Evolutionary conservation across 306 rosid species (phyloP).

Genomic region (Dicorynia guianensis): DNA sequence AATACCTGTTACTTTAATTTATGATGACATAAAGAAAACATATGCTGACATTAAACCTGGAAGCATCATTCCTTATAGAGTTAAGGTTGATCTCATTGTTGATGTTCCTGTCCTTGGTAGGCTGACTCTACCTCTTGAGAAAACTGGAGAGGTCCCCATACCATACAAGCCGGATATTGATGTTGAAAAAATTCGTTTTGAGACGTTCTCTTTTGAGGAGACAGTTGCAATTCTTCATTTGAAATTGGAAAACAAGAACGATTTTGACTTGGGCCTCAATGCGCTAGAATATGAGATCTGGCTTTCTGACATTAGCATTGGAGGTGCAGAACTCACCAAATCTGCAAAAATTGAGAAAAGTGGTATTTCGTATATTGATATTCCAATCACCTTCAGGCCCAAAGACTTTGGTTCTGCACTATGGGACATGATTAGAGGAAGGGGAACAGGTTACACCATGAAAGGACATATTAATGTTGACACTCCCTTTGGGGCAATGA

Average conservation of each 20-base stretch:
- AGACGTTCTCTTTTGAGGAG: slow-evolving; percentile 86
- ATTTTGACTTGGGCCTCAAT: slow-evolving; percentile 83
- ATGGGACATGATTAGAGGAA: slow-evolving; percentile 98
- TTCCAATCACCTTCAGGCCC: slow-evolving; percentile 90
- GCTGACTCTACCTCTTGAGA: slow-evolving; percentile 85
- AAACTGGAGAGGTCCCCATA: slow-evolving; percentile 92
- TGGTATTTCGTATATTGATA: slow-evolving; percentile 62
- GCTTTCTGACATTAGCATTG: slow-evolving; percentile 82
- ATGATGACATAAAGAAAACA: slow-evolving; percentile 81
- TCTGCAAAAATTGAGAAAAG: slow-evolving; percentile 70
- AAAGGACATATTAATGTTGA: slow-evolving; percentile 84
- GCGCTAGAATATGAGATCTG: slow-evolving; percentile 83
- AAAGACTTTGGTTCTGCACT: slow-evolving; percentile 94
- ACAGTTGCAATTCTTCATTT: slow-evolving; percentile 83
- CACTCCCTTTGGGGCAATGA: slow-evolving; percentile 94
- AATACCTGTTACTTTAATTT: slow-evolving; percentile 73
- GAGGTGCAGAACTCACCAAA: slow-evolving; percentile 70
- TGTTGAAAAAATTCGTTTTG: slow-evolving; percentile 78
- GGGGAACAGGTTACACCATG: slow-evolving; percentile 83
- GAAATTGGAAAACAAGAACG: slow-evolving; percentile 94
- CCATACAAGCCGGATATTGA: slow-evolving; percentile 96
- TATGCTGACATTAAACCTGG: slow-evolving; percentile 80
- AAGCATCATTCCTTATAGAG: slow-evolving; percentile 76
- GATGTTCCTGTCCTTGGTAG: slow-evolving; percentile 92
- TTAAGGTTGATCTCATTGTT: slow-evolving; percentile 83